Evolutionary conservation across 495 filamentous ascomycete species (phyloP), one percentile per base, ranked within the genome.

Genomic region (Podospora pseudopauciseta): DNA sequence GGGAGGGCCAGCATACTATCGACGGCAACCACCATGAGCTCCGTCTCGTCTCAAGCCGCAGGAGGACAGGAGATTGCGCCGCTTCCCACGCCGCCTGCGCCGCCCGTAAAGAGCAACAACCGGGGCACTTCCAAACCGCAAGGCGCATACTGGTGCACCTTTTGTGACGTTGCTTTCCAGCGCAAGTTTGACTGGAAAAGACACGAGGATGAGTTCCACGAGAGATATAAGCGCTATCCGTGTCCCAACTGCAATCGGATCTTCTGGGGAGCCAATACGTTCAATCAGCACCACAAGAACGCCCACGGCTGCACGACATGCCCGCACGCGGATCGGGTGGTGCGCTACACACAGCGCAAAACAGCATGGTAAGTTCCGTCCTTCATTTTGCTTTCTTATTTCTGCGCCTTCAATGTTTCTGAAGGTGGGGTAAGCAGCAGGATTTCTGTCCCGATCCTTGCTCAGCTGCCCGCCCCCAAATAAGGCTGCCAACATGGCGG

Each of bases 141-240:
- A 54, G 74, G 76, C 44, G 79, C 79, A 53, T 84, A 82, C 73
- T 83, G 81, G 82, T 84, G 82, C 73, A 84, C 81, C 49, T 83
- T 80, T 61, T 84, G 82, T 71, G 79, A 83, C 59, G 81, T 81
- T 65, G 82, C 76, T 19, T 83, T 84, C 61, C 82, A 83, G 71
- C 76, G 81, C 65, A 84, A 84, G 72, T 83, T 83, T 67, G 82
- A 83, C 74, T 84, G 82, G 82, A 84, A 83, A 76, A 72, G 81
- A 16, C 82, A 84, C 73, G 81, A 83, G 64, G 82, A 84, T 70
- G 81, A 83, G 70, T 82, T 84, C 67, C 82, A 84, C 78, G 82
- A 84, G 70, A 80, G 82, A 53, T 81, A 80, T 67, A 80, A 80
- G 67, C 80, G 80, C 63, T 84, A 84, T 65, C 82, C 82, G 7